These are phyloP conservation scores for Penicillium roqueforti DNA, from an alignment of 495 filamentous ascomycete species.

Conservation along the genomic window DNA sequence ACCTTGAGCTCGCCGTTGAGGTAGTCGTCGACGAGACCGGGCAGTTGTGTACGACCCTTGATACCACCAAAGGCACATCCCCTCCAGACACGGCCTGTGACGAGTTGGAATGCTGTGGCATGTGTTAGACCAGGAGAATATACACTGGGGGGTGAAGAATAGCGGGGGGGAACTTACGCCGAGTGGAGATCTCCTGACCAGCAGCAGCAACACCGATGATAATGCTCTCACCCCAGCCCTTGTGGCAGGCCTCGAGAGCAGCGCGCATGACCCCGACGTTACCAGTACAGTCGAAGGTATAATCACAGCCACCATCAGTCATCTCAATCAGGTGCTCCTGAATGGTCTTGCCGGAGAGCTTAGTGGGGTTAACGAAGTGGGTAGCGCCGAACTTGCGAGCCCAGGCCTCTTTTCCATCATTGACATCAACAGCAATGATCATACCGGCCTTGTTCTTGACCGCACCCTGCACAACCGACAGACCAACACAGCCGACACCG, in stretches of 20 bases:
- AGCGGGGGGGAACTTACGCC: slow-evolving; percentile 62
- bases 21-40: slow-evolving; percentile 86
- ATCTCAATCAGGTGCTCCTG: slow-evolving; percentile 92
- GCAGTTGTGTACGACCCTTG: slow-evolving; percentile 92
- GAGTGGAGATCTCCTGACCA: slow-evolving; percentile 92
- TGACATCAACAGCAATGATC: slow-evolving; percentile 96
- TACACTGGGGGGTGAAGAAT: slow-evolving; percentile 5
- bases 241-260: slow-evolving; percentile 96
- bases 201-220: slow-evolving; percentile 97
- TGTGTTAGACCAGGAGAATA: slow-evolving; percentile 2
- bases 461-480: slow-evolving; percentile 91
- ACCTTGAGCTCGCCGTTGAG: slow-evolving; percentile 88
- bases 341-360: slow-evolving; percentile 70
- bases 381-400: slow-evolving; percentile 91
- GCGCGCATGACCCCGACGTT: slow-evolving; percentile 95
- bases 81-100: slow-evolving; percentile 96
- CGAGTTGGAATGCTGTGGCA: slow-evolving; percentile 85
- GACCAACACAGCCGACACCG: slow-evolving; percentile 90
- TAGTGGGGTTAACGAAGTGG: slow-evolving; percentile 90
- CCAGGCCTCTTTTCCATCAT: slow-evolving; percentile 90
- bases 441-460: slow-evolving; percentile 79
- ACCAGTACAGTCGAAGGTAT: slow-evolving; percentile 98
- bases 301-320: slow-evolving; percentile 98
- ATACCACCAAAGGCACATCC: slow-evolving; percentile 97
- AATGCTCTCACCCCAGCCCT: slow-evolving; percentile 98